Base-by-base conservation (phyloP, 345 rosid genomes). In the Melastoma malabathricum region DNA sequence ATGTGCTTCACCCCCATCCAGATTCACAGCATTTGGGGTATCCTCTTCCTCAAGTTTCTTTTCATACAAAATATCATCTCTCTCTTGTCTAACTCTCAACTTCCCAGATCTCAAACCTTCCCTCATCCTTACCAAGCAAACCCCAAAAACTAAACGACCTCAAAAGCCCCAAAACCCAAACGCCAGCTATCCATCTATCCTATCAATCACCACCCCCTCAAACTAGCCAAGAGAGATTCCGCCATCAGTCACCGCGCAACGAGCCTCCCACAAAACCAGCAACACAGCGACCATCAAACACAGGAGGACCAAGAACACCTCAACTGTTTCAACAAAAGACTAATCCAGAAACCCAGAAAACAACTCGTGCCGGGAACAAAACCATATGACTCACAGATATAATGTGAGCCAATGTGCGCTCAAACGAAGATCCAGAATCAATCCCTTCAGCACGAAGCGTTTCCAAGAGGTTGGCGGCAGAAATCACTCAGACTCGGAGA, bases 61-160 rank as follows among this genome's bases (percentile, higher is more conserved):
- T 10, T 43, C 60, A 15, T 20, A 27, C 60, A 46, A 54, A 41
- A 46, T 41, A 58, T 71, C 53, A 46, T 54, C 57, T 52, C 13
- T 46, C 52, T 68, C 72, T 15, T 56, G 59, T 46, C 60, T 59
- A 20, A 14, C 56, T 51, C 6, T 23, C 43, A 48, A 47, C 59
- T 49, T 46, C 15, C 56, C 58, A 10, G 82, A 75, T 61, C 78
- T 59, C 77, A 73, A 50, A 10, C 73, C 70, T 45, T 59, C 58
- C 48, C 49, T 68, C 84, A 83, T 68, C 58, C 47, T 51, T 55
- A 19, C 44, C 55, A 44, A 20, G 44, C 44, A 58, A 52, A 50
- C 2, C 29, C 29, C 61, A 44, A 50, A 57, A 58, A 27, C 59
- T 38, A 6, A 13, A 38, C 54, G 27, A 53, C 17, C 44, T 13